These are phyloP conservation scores for Aspergillus funiculosus DNA, from an alignment of 495 filamentous ascomycete genomes.

Conservation along the genomic window DNA sequence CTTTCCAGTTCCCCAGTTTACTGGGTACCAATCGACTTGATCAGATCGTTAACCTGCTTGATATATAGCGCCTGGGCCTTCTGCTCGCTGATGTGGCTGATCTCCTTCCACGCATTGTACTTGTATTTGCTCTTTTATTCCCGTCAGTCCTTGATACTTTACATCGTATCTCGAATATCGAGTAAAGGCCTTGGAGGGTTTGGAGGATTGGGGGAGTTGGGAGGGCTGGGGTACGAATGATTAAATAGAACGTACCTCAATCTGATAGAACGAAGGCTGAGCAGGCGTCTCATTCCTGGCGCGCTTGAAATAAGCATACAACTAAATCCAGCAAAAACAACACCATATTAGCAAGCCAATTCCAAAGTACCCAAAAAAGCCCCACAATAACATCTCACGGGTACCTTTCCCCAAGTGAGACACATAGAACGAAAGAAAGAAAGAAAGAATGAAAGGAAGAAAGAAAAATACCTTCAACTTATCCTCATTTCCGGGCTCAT, in stretches of 20 bases:
- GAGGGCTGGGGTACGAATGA: no score
- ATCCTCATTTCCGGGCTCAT: slow-evolving; percentile 47
- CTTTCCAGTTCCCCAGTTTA: slow-evolving; percentile 13
- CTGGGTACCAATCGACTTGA: slow-evolving; percentile 53
- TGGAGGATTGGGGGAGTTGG: no score
- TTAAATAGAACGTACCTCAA: slow-evolving; percentile 39
- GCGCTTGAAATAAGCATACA: slow-evolving; percentile 59
- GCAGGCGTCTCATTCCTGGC: slow-evolving; percentile 41
- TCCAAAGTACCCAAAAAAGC: no score
- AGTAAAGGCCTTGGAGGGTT: no score
- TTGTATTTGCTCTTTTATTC: slow-evolving; percentile 65
- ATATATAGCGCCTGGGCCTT: slow-evolving; percentile 75
- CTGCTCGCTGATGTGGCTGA: slow-evolving; percentile 51
- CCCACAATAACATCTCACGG: no score
- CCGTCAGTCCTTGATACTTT: neutral
- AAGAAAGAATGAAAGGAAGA: neutral
- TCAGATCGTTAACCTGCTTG: slow-evolving; percentile 59
- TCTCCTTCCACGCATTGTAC: slow-evolving; percentile 64
- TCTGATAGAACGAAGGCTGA: slow-evolving; percentile 46
- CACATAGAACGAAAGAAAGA: neutral
- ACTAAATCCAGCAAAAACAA: slow-evolving; percentile 26
- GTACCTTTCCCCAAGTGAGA: no score
- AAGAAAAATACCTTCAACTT: slow-evolving; percentile 48
- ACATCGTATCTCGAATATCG: neutral
- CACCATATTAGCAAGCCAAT: slow-evolving; percentile 8